Evolutionary conservation across 805 yeast species (phyloP), one percentile per base, ranked within the genome.

Genomic region (Vanderwaltozyma polyspora): DNA sequence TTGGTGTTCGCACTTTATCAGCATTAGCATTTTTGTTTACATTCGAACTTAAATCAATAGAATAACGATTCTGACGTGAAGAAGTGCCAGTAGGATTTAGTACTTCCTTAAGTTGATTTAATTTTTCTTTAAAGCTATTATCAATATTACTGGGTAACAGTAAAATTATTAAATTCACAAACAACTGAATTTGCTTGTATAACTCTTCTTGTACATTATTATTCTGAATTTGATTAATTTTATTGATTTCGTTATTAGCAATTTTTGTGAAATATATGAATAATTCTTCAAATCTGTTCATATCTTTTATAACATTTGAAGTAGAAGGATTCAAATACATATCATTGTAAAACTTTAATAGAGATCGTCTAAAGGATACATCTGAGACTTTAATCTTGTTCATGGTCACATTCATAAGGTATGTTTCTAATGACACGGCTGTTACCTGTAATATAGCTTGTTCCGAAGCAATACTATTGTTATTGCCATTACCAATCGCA

Each of bases 261-360:
- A 64, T 59, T 7, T 70, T 63, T 7, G 72, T 71, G 44, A 74
- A 76, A 43, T 65, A 59, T 51, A 72, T 63, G 2, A 75, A 63
- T 24, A 74, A 46, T 34, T 70, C 75, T 37, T 64, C 64, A 9
- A 61, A 56, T 16, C 62, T 61, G 12, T 47, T 52, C 28, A 56
- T 38, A 19, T 44, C 48, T 24, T 59, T 62, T 44, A 61, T 59
- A 19, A 44, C 55, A 4, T 28, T 25, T 2, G 34, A 7, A 33
- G 40, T 34, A 12, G 24, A 33, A 2, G 78, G 74, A 33, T 67
- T 70, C 25, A 77, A 57, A 19, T 46, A 51, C 27, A 75, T 45
- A 29, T 74, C 78, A 36, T 75, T 76, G 51, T 80, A 79, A 37
- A 79, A 66, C 18, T 81, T 69, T 18, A 80, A 53, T 30, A 78